These are phyloP conservation scores for Ogataea ganodermae DNA, from an alignment of 805 yeast genomes.

Conservation along the genomic window DNA sequence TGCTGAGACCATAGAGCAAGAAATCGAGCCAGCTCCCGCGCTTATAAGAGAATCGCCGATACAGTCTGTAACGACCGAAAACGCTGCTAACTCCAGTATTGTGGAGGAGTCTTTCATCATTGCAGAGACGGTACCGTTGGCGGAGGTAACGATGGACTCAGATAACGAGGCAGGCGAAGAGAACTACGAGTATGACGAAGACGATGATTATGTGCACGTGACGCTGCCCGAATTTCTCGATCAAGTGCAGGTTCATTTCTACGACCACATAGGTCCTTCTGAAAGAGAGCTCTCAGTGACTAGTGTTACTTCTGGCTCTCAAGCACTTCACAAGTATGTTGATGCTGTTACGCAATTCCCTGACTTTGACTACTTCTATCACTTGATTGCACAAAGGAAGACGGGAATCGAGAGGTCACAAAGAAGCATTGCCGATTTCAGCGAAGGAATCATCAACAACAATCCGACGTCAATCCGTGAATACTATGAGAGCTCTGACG, in stretches of 20 bases:
- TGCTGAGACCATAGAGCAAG: not conserved
- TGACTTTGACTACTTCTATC: slow-evolving; percentile 32
- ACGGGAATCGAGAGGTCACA: slow-evolving; percentile 30
- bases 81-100: slow-evolving; percentile 14
- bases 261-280: slow-evolving; percentile 34
- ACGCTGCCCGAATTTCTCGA: slow-evolving; percentile 30
- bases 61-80: not conserved
- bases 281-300: slow-evolving; percentile 27
- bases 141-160: slow-evolving; percentile 31
- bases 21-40: too few species aligned
- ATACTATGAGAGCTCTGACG: slow-evolving; percentile 31
- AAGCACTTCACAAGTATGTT: slow-evolving; percentile 31
- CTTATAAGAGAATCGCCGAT: too few species aligned
- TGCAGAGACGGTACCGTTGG: slow-evolving; percentile 34
- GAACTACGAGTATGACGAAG: slow-evolving; percentile 26
- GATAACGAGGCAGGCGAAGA: slow-evolving; percentile 23
- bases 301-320: slow-evolving; percentile 16
- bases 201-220: slow-evolving; percentile 31
- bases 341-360: slow-evolving; percentile 33
- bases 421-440: slow-evolving; percentile 30
- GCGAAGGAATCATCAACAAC: slow-evolving; percentile 31
- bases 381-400: slow-evolving; percentile 32
- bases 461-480: slow-evolving; percentile 36
- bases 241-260: slow-evolving; percentile 35
- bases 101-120: slow-evolving; percentile 25